Conservation (phyloP, 331 rosid species). For the Saraca asoca region DNA sequence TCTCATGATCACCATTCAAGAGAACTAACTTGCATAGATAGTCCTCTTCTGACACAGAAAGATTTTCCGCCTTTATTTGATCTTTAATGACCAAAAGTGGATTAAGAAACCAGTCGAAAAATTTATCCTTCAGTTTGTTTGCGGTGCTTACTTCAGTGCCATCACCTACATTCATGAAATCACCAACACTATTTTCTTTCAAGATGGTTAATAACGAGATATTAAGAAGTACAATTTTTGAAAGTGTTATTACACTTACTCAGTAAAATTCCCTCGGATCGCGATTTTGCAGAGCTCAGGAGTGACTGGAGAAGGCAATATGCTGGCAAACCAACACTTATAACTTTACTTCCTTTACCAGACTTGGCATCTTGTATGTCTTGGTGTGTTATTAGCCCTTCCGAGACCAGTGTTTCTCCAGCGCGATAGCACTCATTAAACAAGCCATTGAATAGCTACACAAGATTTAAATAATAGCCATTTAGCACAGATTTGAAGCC, state of each 20-base stretch:
- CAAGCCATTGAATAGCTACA: conserved; percentile 51
- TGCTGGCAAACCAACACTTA: conserved; percentile 87
- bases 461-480: conserved; percentile 34
- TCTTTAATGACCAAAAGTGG: conserved; percentile 89
- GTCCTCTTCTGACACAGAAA: conserved; percentile 70
- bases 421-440: conserved; percentile 55
- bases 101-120: conserved; percentile 86
- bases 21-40: conserved; percentile 75
- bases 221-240: not conserved
- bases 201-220: conserved; percentile 19
- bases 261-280: conserved; percentile 62
- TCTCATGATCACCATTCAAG: conserved; percentile 65
- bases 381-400: conserved; percentile 62
- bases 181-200: conserved; percentile 25
- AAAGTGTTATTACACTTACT: conserved; percentile 48
- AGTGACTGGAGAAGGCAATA: conserved; percentile 72
- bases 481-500: conserved; percentile 30
- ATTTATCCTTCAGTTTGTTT: conserved; percentile 70
- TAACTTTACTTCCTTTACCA: conserved; percentile 64
- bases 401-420: conserved; percentile 70
- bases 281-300: conserved; percentile 71
- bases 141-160: conserved; percentile 68
- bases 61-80: conserved; percentile 88
- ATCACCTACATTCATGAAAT: conserved; percentile 55
- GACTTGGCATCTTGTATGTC: conserved; percentile 81